phyloP scores from a whole-genome alignment of 1,139 yeast genomes.

The Spencermartinsiella ligniputridi region DNA sequence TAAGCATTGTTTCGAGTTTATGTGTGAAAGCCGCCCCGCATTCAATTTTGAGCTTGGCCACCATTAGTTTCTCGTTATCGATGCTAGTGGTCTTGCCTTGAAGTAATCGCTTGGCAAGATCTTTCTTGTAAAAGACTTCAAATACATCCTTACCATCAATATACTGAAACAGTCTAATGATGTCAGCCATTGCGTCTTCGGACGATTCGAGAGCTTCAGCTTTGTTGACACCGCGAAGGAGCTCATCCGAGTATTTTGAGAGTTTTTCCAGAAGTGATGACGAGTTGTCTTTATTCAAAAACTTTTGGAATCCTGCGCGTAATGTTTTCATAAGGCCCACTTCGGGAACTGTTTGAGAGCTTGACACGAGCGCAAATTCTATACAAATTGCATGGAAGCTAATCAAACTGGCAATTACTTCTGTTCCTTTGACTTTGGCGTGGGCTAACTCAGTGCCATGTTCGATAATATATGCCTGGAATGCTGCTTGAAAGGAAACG shows the following conservation, averaged over 20 bases:
- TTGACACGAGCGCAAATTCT: neutral
- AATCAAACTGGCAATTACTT: conserved; percentile 2
- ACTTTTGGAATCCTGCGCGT: conserved; percentile 23
- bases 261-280: conserved; percentile 27
- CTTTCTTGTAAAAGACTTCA: conserved; percentile 34
- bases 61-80: conserved; percentile 28
- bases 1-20: conserved; percentile 35
- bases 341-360: neutral
- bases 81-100: conserved; percentile 27
- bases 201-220: conserved; percentile 2
- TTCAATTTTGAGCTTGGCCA: conserved; percentile 29
- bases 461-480: conserved; percentile 5
- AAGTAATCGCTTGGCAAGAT: conserved; percentile 36
- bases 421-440: neutral
- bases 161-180: conserved; percentile 19
- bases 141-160: conserved; percentile 35
- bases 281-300: conserved; percentile 23
- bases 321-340: conserved; percentile 11
- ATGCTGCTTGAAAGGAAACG: conserved; percentile 3
- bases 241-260: conserved; percentile 31
- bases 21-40: conserved; percentile 33
- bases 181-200: conserved; percentile 2
- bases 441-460: conserved; percentile 4
- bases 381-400: conserved; percentile 3
- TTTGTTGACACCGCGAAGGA: conserved; percentile 22